phyloP scores from a whole-genome alignment of 169 alveolate species.

The Sarcocystis neurona region DNA sequence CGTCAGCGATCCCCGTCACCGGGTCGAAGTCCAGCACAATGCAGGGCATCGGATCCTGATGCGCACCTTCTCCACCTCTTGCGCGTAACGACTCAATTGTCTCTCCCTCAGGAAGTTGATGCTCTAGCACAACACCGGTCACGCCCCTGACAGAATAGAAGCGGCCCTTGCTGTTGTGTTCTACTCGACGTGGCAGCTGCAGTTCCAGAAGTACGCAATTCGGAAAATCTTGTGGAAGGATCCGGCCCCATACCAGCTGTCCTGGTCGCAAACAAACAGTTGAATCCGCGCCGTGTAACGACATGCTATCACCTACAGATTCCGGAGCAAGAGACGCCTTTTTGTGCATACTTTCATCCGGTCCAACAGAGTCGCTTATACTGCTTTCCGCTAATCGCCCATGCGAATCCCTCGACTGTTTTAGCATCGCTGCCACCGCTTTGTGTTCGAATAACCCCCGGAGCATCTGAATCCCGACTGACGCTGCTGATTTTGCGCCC shows the following conservation, averaged over 20 bases:
- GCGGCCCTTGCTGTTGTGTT: too few relatives aligned
- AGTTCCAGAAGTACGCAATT: conserved; percentile 3
- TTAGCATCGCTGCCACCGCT: background rate
- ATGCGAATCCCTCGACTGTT: background rate
- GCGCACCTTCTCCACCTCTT: background rate
- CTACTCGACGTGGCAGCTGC: background rate
- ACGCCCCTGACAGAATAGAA: background rate
- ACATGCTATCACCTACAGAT: background rate
- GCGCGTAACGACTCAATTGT: background rate
- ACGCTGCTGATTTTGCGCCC: background rate
- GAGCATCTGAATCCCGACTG: background rate
- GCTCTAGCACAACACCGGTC: conserved; percentile 36
- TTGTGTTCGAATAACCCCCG: background rate
- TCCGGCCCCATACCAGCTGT: conserved; percentile 10
- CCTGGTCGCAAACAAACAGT: background rate
- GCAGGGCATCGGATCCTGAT: background rate
- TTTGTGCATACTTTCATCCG: background rate
- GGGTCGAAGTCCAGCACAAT: conserved; percentile 29
- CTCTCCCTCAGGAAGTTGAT: conserved; percentile 41
- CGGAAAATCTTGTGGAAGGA: conserved; percentile 24
- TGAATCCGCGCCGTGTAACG: background rate
- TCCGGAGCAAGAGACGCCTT: background rate
- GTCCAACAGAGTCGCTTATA: background rate
- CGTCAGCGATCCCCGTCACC: conserved; percentile 24
- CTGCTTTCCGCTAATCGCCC: too few relatives aligned